A percentile compares a stretch with the other conserved stretches of the same genome.
These are phyloP conservation scores for Excoecaria cochinchinensis DNA, from an alignment of 345 rosid genomes.

Conservation along the genomic window DNA sequence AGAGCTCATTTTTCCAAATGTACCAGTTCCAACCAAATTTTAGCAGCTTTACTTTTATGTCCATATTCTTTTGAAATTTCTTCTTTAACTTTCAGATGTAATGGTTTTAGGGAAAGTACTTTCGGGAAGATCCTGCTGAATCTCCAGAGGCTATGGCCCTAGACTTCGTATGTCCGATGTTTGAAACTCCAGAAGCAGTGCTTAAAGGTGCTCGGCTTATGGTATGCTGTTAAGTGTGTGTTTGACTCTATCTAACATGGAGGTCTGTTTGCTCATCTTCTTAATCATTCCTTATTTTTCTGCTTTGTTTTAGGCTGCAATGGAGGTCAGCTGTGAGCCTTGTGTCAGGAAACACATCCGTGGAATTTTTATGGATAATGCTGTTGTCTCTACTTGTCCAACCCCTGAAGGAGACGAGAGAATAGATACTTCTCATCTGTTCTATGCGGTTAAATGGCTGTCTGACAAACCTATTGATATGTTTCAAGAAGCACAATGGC, in stretches of 20 bases:
- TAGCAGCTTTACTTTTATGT: background rate
- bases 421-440: slow-evolving; percentile 10
- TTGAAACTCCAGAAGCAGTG: slow-evolving; percentile 11
- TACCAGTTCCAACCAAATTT: background rate
- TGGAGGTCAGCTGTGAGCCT: slow-evolving; percentile 17
- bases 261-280: background rate
- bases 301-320: slow-evolving; percentile 12
- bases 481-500: slow-evolving; percentile 17
- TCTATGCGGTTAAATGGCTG: slow-evolving; percentile 14
- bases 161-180: slow-evolving; percentile 1
- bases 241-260: background rate
- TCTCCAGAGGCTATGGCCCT: slow-evolving; percentile 12
- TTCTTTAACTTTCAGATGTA: background rate
- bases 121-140: slow-evolving; percentile 8
- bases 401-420: slow-evolving; percentile 7
- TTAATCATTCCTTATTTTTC: background rate
- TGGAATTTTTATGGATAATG: slow-evolving; percentile 6
- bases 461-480: slow-evolving; percentile 8
- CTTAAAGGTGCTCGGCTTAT: slow-evolving; percentile 16
- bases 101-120: slow-evolving; percentile 5
- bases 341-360: slow-evolving; percentile 14
- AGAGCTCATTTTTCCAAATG: background rate
- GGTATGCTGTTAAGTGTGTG: background rate
- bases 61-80: background rate
- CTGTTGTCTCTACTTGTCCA: slow-evolving; percentile 12